Evolutionary conservation across 2,329 filamentous ascomycete species (phyloP).

Genomic region (Neospermospora avenae): DNA sequence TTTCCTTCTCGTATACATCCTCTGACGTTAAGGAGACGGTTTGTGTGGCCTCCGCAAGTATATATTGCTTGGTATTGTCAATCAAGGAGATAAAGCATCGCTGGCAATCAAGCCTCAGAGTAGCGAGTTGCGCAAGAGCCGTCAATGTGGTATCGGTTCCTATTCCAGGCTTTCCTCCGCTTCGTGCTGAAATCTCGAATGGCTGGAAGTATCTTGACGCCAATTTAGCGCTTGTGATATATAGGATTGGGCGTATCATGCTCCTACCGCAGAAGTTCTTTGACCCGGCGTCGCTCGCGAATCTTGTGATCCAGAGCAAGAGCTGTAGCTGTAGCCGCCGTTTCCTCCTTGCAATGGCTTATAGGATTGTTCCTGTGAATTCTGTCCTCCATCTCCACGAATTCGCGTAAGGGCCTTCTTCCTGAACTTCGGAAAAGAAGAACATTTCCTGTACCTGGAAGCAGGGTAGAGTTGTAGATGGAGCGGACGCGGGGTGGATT

Average conservation of each 20-base stretch:
- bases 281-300: neutral
- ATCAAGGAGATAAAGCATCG: slow-evolving; percentile 41
- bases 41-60: slow-evolving; percentile 14
- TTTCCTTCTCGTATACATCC: neutral
- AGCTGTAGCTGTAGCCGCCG: neutral
- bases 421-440: neutral
- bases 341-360: neutral
- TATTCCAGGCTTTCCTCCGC: neutral
- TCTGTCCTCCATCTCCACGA: neutral
- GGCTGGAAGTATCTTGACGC: neutral
- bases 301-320: neutral
- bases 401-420: neutral
- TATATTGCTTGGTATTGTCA: slow-evolving; percentile 8
- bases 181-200: neutral
- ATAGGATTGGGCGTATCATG: neutral
- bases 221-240: neutral
- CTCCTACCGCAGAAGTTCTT: neutral
- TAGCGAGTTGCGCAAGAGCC: slow-evolving; percentile 34
- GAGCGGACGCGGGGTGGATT: no score
- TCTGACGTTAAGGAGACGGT: neutral
- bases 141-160: neutral
- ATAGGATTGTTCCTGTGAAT: neutral
- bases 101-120: slow-evolving; percentile 43
- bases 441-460: neutral
- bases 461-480: no score